phyloP scores from a whole-genome alignment of 2,329 filamentous ascomycete genomes.

The Cytospora piceae region DNA sequence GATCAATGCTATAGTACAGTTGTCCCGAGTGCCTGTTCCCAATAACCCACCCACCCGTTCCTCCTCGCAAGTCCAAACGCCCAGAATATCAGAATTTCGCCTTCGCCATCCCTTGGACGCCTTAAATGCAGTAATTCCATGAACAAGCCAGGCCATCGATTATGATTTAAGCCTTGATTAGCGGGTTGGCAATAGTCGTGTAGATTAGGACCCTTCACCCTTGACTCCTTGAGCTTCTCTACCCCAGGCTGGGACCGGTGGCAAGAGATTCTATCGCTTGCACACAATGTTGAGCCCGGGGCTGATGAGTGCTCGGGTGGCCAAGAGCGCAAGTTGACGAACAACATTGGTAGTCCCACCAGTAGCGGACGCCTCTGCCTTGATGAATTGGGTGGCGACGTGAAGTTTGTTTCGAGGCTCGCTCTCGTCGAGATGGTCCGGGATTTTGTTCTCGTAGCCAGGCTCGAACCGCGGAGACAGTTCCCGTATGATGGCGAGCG shows the following conservation, averaged over 20 bases:
- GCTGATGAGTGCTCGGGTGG: constrained; percentile 61
- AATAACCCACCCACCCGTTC: background rate
- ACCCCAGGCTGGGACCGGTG: background rate
- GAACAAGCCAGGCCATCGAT: background rate
- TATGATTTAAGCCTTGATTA: background rate
- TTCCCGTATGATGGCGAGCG: constrained; percentile 78
- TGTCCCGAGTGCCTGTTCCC: background rate
- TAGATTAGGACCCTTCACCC: background rate
- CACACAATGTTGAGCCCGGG: constrained; percentile 56
- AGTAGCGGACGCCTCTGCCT: constrained; percentile 63
- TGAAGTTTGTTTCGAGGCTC: constrained; percentile 69
- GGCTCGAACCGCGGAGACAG: constrained; percentile 68
- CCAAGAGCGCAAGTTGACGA: constrained; percentile 70
- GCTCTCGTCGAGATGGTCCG: constrained; percentile 66
- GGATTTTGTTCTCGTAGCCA: constrained; percentile 59
- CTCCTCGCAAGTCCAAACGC: background rate
- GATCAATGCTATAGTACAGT: background rate
- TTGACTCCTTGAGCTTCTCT: background rate
- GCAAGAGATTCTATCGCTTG: constrained; percentile 28
- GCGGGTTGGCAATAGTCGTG: background rate
- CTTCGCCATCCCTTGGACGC: background rate
- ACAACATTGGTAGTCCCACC: constrained; percentile 77
- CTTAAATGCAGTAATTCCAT: background rate
- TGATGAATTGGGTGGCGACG: constrained; percentile 71
- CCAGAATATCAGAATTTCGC: background rate